Percentiles rank a stretch among this genome's conserved stretches.
phyloP scores from a whole-genome alignment of 1,284 basidiomycete species.

The Cutaneotrichosporon sp. region DNA sequence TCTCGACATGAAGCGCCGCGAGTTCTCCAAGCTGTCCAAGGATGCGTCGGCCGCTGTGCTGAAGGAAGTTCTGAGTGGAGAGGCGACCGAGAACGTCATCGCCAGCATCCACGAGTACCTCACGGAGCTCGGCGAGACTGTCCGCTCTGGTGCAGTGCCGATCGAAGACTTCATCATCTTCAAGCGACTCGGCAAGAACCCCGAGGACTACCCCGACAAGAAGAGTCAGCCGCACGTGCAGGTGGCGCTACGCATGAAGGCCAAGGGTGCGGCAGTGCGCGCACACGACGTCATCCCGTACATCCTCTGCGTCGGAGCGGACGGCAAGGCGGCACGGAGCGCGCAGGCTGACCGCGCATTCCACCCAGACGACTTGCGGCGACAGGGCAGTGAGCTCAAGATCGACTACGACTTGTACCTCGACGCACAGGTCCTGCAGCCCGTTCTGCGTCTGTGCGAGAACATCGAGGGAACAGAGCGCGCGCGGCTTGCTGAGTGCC shows the following conservation, averaged over 20 bases:
- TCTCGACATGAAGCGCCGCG: conserved; percentile 97
- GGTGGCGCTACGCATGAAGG: conserved; percentile 88
- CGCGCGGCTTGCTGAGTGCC: conserved; percentile 85
- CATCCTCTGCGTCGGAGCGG: conserved; percentile 81
- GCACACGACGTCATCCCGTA: conserved; percentile 95
- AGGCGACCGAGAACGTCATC: conserved; percentile 84
- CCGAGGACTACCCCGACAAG: conserved; percentile 92
- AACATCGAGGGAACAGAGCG: conserved; percentile 95
- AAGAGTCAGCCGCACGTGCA: conserved; percentile 96
- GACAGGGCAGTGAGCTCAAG: conserved; percentile 59
- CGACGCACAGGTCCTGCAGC: conserved; percentile 86
- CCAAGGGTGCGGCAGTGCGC: conserved; percentile 73
- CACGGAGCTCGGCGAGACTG: conserved; percentile 67
- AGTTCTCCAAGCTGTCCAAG: conserved; percentile 91
- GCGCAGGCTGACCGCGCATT: conserved; percentile 87
- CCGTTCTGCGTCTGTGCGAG: conserved; percentile 92
- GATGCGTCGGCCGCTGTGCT: conserved; percentile 85
- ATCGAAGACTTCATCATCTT: conserved; percentile 92
- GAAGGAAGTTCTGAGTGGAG: conserved; percentile 86
- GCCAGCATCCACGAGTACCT: conserved; percentile 93
- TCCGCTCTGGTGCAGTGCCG: conserved; percentile 73
- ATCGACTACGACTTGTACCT: conserved; percentile 91
- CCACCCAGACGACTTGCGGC: conserved; percentile 89
- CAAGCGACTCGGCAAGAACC: conserved; percentile 93
- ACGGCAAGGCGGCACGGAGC: conserved; percentile 69